Evolutionary conservation across 2,329 filamentous ascomycete genomes (phyloP), one percentile per base, ranked within the genome.

Genomic region (Triangularia verruculosa): DNA sequence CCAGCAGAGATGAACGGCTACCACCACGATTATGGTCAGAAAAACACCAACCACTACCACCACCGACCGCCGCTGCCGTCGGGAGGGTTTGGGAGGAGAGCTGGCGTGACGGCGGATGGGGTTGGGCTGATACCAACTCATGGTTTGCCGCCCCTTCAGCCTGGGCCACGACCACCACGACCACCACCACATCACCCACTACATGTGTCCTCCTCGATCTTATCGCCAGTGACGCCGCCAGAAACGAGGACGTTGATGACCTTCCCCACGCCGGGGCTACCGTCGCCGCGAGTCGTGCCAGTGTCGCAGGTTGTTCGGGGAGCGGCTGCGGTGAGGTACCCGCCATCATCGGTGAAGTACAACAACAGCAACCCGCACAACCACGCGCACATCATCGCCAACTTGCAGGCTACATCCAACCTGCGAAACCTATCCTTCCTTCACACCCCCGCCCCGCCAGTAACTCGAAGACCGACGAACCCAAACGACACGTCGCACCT

Each of bases 221-320:
- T 22, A 25, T n/a, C 57, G 34, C 24, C 55, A 12, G 12, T 55
- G 2, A 3, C 22, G 11, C 34, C 11, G 6, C 30, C 39, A 47
- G 67, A 68, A 51, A 57, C 63, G 1, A 59, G 64, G 47, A 69
- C 67, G 28, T 63, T 69, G 3, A 62, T 66, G 3, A 69, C 67
- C 9, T 70, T 69, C 51, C 69, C 69, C 6, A 69, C 67, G 9
- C 56, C 63, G 9, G 66, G 61, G 32, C 65, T 68, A 4, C 67
- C 67, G 2, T 66, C 67, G 4, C 69, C 69, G 2, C 53, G 32
- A 9, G 24, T 68, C 39, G 11, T 64, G 13, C 22, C 60, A 13
- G 30, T 39, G 8, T 17, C 32, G 28, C 17, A 13, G 27, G 24
- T 56, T n/a, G n/a, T n/a, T n/a, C n/a, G n/a, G 17, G 34, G 57